Evolutionary conservation across 768 basidiomycete species (phyloP), one percentile per base, ranked within the genome.

Genomic region (Rhodosporidiobolus sp.): DNA sequence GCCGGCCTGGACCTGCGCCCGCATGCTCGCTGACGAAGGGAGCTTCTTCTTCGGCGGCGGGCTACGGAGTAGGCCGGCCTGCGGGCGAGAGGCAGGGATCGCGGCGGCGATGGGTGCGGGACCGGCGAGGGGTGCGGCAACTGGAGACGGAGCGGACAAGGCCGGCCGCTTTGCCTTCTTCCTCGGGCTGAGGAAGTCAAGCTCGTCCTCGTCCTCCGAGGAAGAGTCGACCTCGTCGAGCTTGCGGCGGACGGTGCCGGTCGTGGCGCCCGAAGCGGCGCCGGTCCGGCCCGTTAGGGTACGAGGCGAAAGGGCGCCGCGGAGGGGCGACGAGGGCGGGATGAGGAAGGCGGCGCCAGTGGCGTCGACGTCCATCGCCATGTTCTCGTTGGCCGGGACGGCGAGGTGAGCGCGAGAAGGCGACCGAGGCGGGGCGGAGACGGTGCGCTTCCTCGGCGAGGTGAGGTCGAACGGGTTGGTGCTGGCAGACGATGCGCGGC

Each of bases 141-240:
- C 53, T 34, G 34, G 28, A 12, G 61, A 48, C 28, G 68, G 48
- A 0, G 46, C 60, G 8, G 46, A 32, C n/a, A 62, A 30, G 32
- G 30, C 46, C 26, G 26, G n/a, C 24, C 52, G 22, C 54, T 65
- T 65, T 3, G 58, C 49, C 10, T 74, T 74, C 65, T 74, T 74
- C 20, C 73, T 48, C 24, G 73, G 73, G 19, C 55, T 59, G 60
- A 74, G 65, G 43, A 69, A 74, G 60, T 74, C 73, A 64, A 74
- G 28, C 10, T 74, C 73, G 43, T 74, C 73, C 38, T 73, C 68
- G 3, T 64, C 68, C 8, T 45, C 64, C 14, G 49, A 52, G 20
- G 56, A 62, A 12, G 59, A 62, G 10, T 69, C 67, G 38, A 71
- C 52, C 54, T 65, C 64, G 48, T 65, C 70, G 45, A 65, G 65